Evolutionary conservation across 805 yeast genomes (phyloP), one percentile per base, ranked within the genome.

Genomic region (Saturnispora dispora): DNA sequence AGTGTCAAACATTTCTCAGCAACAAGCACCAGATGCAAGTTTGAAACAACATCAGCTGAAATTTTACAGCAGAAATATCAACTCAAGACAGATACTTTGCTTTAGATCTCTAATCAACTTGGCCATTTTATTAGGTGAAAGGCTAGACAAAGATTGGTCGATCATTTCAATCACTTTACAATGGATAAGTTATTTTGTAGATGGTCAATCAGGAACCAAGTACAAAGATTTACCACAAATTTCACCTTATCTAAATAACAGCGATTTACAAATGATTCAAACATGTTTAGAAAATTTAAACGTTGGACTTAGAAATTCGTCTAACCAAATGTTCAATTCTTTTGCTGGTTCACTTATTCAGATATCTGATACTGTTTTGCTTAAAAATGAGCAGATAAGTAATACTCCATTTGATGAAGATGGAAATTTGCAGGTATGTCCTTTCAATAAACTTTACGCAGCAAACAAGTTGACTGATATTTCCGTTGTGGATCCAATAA

Each of bases 51-150:
- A 42, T 45, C 17, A 52, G 3, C 1, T 53, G 3, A 54, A 54
- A n/a, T 45, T 65, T 23, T 69, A 74, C 45, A 60, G 76, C 1
- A 67, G 85, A 53, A 62, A 63, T 32, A 70, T 86, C 43, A 79
- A 82, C 53, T 73, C 86, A 0, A 75, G 95, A 50, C 88, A 87
- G 55, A 74, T 87, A 1, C 74, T 83, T 9, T 81, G 96, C 57
- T 77, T 88, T 39, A 72, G 96, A 47, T 96, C 96, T 0, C 65
- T 91, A 37, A 70, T 83, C 3, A 85, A 88, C 53, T 70, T 91
- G 46, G 89, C 91, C 0, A 75, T 82, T 3, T 85, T 96, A 0
- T 66, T 91, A n/a, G 97, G 96, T 0, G 77, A 90, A 1, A 76
- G 81, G 1, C 71, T 91, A 15, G 76, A 76, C 5, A 63, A 68